These are phyloP conservation scores for Ricinus communis DNA, from an alignment of 345 rosid species.

Conservation along the genomic window DNA sequence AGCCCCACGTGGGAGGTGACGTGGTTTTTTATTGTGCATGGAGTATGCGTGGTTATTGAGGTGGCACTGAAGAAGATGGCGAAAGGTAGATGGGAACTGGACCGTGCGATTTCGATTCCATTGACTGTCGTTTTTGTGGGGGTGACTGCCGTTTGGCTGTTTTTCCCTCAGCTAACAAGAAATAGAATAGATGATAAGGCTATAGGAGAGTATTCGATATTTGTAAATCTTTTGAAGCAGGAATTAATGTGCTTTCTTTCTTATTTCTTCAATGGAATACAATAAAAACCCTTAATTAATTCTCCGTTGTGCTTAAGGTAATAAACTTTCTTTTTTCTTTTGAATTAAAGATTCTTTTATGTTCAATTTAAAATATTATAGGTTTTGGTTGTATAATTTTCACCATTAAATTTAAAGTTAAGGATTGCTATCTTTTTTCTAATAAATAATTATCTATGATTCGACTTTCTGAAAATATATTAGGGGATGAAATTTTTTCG, in stretches of 20 bases:
- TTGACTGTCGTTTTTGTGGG: constrained; percentile 37
- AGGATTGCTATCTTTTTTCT: too few species aligned
- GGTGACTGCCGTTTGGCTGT: constrained; percentile 44
- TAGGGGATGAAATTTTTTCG: too few species aligned
- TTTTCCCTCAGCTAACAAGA: constrained; percentile 51
- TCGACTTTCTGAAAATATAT: too few species aligned
- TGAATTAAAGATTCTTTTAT: too few species aligned
- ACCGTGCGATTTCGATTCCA: constrained; percentile 31
- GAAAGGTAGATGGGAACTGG: constrained; percentile 31
- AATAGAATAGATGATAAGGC: constrained; percentile 36
- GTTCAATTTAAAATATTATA: too few species aligned
- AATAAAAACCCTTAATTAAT: too few species aligned
- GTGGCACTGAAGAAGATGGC: constrained; percentile 35
- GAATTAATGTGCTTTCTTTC: neutral
- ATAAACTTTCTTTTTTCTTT: too few species aligned
- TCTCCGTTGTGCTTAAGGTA: too few species aligned
- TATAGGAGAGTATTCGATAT: constrained; percentile 32
- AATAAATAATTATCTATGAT: too few species aligned
- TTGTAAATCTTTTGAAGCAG: constrained; percentile 23
- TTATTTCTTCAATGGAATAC: neutral
- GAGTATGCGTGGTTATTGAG: constrained; percentile 45
- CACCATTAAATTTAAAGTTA: too few species aligned
- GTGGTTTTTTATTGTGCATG: constrained; percentile 61
- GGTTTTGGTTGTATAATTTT: too few species aligned
- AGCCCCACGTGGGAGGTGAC: constrained; percentile 77